These are phyloP conservation scores for Blastobotrys illinoisensis DNA, from an alignment of 1,139 yeast species.

Conservation along the genomic window DNA sequence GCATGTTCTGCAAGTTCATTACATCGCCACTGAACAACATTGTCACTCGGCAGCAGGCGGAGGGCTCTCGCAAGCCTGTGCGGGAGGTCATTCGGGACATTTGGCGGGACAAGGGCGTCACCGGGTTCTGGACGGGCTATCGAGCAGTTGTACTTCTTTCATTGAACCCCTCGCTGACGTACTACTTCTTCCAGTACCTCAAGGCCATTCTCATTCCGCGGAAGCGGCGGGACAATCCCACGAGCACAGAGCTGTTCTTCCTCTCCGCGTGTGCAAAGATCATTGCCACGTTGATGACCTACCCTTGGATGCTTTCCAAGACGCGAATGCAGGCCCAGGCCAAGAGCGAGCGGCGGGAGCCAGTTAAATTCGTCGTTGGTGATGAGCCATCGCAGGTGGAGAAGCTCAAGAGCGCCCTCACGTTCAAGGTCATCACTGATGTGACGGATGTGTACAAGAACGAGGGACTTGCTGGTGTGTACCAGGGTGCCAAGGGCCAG, in stretches of 20 bases:
- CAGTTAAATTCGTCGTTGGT: slow-evolving; percentile 3
- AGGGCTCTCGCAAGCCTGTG: slow-evolving; percentile 13
- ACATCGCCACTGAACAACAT: slow-evolving; percentile 32
- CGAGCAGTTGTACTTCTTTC: slow-evolving; percentile 66
- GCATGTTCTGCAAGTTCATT: slow-evolving; percentile 32
- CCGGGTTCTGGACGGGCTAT: slow-evolving; percentile 74
- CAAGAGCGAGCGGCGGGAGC: slow-evolving; percentile 4
- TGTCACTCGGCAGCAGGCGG: slow-evolving; percentile 32
- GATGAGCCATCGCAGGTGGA: not conserved
- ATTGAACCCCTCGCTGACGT: slow-evolving; percentile 72
- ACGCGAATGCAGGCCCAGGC: slow-evolving; percentile 67
- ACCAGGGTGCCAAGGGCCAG: slow-evolving; percentile 48
- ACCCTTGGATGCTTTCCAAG: slow-evolving; percentile 45
- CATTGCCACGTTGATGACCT: slow-evolving; percentile 31
- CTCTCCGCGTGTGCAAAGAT: slow-evolving; percentile 33
- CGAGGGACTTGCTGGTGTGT: slow-evolving; percentile 67
- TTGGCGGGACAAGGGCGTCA: slow-evolving; percentile 51
- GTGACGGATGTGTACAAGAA: slow-evolving; percentile 30
- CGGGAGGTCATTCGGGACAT: slow-evolving; percentile 42
- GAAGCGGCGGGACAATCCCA: slow-evolving; percentile 27
- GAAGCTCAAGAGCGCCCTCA: not conserved
- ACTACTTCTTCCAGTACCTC: slow-evolving; percentile 35
- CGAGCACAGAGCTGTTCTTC: slow-evolving; percentile 26
- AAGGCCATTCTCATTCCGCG: slow-evolving; percentile 24
- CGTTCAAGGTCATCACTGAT: slow-evolving; percentile 10